phyloP scores from a whole-genome alignment of 371 early-diverging fungal genomes.

The Capillidium rhysosporum region DNA sequence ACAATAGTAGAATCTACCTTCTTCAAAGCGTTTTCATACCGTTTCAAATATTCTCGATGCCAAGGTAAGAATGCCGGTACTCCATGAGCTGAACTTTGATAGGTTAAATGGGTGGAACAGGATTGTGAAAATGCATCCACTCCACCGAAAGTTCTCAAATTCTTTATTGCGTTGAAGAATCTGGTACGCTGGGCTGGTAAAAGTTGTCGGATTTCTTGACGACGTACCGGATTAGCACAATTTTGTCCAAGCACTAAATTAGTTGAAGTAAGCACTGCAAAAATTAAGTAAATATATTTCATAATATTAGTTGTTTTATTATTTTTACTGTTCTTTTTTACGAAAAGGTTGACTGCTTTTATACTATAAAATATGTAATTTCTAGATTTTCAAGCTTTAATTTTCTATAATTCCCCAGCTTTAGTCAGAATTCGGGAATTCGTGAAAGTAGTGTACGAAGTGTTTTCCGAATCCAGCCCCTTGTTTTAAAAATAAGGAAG shows the following conservation, averaged over 20 bases:
- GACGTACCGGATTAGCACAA: background rate
- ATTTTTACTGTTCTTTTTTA: too few species aligned
- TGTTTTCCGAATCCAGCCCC: too few species aligned
- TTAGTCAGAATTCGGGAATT: too few species aligned
- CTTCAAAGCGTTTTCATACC: slow-evolving; percentile 6
- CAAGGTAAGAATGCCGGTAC: slow-evolving; percentile 7
- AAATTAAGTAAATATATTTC: background rate
- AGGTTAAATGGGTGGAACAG: background rate
- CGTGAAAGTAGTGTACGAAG: too few species aligned
- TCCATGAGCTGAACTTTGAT: slow-evolving; percentile 2
- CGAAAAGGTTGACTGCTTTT: too few species aligned
- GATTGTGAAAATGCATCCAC: background rate
- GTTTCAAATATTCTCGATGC: slow-evolving; percentile 6
- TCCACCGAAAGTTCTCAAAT: background rate
- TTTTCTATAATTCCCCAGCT: too few species aligned
- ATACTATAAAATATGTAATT: too few species aligned
- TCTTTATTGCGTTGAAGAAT: slow-evolving; percentile 3
- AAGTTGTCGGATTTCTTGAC: slow-evolving; percentile 4
- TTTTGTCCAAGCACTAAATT: background rate
- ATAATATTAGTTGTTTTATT: too few species aligned
- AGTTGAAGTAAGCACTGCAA: background rate
- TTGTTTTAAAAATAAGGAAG: too few species aligned
- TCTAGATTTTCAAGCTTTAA: too few species aligned
- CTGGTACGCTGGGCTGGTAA: background rate
- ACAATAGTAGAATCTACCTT: slow-evolving; percentile 3